Conservation (phyloP, 2,329 filamentous ascomycete genomes). For the Curvularia sp. region DNA sequence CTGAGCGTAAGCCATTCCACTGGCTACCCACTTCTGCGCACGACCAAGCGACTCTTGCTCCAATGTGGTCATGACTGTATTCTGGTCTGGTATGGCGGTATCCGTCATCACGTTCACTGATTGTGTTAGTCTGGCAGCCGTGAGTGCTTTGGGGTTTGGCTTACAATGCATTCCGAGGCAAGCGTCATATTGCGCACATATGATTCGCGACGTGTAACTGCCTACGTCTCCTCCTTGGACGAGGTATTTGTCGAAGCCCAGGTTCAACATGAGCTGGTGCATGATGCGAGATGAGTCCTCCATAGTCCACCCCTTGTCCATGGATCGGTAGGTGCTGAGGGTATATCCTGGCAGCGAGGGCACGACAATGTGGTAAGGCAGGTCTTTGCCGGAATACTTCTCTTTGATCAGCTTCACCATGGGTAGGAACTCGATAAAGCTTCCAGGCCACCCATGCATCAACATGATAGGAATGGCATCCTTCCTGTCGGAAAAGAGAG, state of each 20-base stretch:
- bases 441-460: conserved; percentile 65
- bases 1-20: conserved; percentile 59
- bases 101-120: conserved; percentile 39
- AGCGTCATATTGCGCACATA: conserved; percentile 52
- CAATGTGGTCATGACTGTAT: conserved; percentile 19
- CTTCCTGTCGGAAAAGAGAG: conserved; percentile 61
- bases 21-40: conserved; percentile 45
- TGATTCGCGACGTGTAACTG: conserved; percentile 52
- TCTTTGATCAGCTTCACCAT: conserved; percentile 57
- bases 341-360: conserved; percentile 65
- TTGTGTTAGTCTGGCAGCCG: conserved; percentile 1
- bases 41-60: conserved; percentile 30
- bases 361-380: conserved; percentile 66
- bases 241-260: conserved; percentile 65
- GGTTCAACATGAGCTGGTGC: conserved; percentile 61
- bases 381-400: conserved; percentile 58
- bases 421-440: conserved; percentile 65
- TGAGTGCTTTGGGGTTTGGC: conserved; percentile 1
- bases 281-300: conserved; percentile 56
- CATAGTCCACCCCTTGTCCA: conserved; percentile 55
- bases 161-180: conserved; percentile 56
- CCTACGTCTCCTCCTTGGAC: conserved; percentile 67
- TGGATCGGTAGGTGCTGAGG: conserved; percentile 57
- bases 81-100: conserved; percentile 22
- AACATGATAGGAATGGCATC: conserved; percentile 63